These are phyloP conservation scores for Lepidium sativum DNA, from an alignment of 345 rosid genomes.

Conservation along the genomic window DNA sequence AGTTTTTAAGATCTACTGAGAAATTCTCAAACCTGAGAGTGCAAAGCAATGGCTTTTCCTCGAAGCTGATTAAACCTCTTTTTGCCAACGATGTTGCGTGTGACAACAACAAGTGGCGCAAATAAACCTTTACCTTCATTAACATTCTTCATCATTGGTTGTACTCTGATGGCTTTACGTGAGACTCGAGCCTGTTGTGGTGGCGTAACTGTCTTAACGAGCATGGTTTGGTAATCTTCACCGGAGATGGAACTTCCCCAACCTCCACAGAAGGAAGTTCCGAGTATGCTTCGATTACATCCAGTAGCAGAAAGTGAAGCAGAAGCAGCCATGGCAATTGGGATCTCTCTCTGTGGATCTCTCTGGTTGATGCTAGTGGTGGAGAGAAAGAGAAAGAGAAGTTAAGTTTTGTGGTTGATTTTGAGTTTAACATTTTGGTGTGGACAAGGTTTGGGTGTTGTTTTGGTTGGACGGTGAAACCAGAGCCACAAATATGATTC, in stretches of 20 bases:
- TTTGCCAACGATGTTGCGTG: slow-evolving; percentile 68
- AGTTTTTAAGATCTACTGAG: not conserved
- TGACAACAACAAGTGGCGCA: slow-evolving; percentile 69
- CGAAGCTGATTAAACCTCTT: slow-evolving; percentile 85
- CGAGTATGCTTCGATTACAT: slow-evolving; percentile 26
- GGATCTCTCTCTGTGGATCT: not conserved
- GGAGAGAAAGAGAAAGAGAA: not conserved
- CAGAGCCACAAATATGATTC: slow-evolving; percentile 27
- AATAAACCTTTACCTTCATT: slow-evolving; percentile 96
- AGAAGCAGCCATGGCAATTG: slow-evolving; percentile 28
- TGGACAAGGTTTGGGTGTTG: slow-evolving; percentile 20
- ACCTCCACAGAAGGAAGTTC: slow-evolving; percentile 42
- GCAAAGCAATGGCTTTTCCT: slow-evolving; percentile 95
- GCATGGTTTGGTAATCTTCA: slow-evolving; percentile 33
- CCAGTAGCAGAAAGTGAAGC: slow-evolving; percentile 40
- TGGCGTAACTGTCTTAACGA: slow-evolving; percentile 33
- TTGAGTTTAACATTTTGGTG: slow-evolving; percentile 7
- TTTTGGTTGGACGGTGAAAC: slow-evolving; percentile 20
- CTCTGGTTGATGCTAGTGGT: not conserved
- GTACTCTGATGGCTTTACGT: slow-evolving; percentile 34
- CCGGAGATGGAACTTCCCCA: slow-evolving; percentile 48
- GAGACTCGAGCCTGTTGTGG: slow-evolving; percentile 30
- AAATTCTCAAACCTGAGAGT: slow-evolving; percentile 63
- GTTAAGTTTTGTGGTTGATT: slow-evolving; percentile 5
- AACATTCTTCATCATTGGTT: slow-evolving; percentile 76